Conservation (phyloP, 2,329 filamentous ascomycete genomes). For the Dactylonectria macrodidyma region DNA sequence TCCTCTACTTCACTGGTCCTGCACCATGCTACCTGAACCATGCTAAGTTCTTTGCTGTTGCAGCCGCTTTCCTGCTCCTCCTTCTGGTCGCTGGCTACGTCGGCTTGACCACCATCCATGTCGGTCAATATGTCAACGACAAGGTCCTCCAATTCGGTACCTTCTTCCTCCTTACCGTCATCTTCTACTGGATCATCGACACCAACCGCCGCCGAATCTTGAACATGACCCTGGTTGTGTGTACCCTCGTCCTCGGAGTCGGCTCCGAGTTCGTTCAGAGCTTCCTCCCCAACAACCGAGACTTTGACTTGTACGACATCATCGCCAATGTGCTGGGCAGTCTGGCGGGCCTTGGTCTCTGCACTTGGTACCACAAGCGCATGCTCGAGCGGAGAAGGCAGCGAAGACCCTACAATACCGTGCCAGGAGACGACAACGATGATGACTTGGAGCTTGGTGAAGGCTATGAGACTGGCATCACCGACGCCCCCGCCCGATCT, state of each 20-base stretch:
- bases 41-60: slow-evolving; percentile 7
- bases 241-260: slow-evolving; percentile 79
- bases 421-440: slow-evolving; percentile 72
- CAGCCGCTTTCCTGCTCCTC: slow-evolving; percentile 79
- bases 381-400: slow-evolving; percentile 91
- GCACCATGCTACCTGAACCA: slow-evolving; percentile 13
- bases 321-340: slow-evolving; percentile 90
- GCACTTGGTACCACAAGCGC: slow-evolving; percentile 93
- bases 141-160: slow-evolving; percentile 89
- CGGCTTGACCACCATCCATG: slow-evolving; percentile 78
- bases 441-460: slow-evolving; percentile 85
- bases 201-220: slow-evolving; percentile 88
- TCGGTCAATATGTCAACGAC: slow-evolving; percentile 79
- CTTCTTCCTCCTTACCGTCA: slow-evolving; percentile 89
- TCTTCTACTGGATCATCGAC: slow-evolving; percentile 98
- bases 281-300: slow-evolving; percentile 80
- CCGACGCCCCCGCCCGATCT: slow-evolving; percentile 52
- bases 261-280: slow-evolving; percentile 84
- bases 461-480: slow-evolving; percentile 78
- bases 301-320: slow-evolving; percentile 87
- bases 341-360: slow-evolving; percentile 78
- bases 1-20: neutral
- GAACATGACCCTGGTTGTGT: slow-evolving; percentile 86
- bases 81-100: slow-evolving; percentile 83
- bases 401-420: slow-evolving; percentile 79